A percentile compares a stretch with the other conserved stretches of the same genome.
Evolutionary conservation across 1,139 yeast species (phyloP).

Genomic region (Chernovozyma aurita): DNA sequence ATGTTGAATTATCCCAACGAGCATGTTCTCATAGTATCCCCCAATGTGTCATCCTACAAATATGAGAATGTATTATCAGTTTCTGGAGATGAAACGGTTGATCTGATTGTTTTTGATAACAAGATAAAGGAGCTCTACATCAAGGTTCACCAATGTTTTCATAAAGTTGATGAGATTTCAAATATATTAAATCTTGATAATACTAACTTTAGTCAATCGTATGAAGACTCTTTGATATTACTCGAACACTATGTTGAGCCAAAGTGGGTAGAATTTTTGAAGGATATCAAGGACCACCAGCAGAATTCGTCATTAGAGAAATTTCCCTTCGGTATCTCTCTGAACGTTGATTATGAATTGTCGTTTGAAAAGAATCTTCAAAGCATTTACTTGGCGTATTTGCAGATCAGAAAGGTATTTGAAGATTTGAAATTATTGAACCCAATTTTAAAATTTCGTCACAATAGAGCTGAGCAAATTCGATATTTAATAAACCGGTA

Average conservation of each 20-base stretch:
- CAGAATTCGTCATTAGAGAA: conserved; percentile 6
- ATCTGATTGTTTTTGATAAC: background rate
- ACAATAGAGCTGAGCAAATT: conserved; percentile 12
- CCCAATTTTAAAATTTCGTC: conserved; percentile 25
- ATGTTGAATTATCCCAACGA: conserved; percentile 22
- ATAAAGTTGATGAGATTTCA: background rate
- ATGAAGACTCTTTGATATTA: conserved; percentile 38
- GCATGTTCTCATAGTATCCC: conserved; percentile 30
- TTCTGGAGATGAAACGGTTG: background rate
- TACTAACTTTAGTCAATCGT: conserved; percentile 15
- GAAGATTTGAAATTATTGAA: conserved; percentile 20
- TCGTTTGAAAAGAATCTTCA: conserved; percentile 10
- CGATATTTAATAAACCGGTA: conserved; percentile 18
- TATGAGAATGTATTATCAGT: background rate
- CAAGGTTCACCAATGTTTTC: background rate
- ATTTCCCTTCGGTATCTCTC: conserved; percentile 25
- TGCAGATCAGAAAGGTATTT: conserved; percentile 20
- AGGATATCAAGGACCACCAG: conserved; percentile 7
- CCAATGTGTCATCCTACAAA: conserved; percentile 6
- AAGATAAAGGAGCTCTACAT: background rate
- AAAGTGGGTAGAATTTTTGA: conserved; percentile 24
- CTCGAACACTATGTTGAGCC: conserved; percentile 25
- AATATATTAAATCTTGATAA: background rate
- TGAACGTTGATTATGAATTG: conserved; percentile 1
- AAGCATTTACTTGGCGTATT: conserved; percentile 7